phyloP scores from a whole-genome alignment of 2,329 filamentous ascomycete genomes.

The Trichoderma asperellum region DNA sequence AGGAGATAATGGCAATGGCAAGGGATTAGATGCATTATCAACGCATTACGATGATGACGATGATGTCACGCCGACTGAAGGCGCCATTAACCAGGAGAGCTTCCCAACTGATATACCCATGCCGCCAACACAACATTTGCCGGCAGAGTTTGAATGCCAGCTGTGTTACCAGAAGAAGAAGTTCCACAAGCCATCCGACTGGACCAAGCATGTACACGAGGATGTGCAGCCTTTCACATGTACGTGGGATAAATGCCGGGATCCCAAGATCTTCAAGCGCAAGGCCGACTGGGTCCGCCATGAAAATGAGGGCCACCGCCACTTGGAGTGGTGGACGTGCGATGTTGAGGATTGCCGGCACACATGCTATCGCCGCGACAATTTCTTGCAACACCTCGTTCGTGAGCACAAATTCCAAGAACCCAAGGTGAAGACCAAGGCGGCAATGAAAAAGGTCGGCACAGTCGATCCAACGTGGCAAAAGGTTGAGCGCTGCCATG shows the following conservation, averaged over 20 bases:
- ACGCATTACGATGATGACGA: constrained; percentile 61
- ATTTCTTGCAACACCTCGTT: constrained; percentile 90
- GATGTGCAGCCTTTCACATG: constrained; percentile 93
- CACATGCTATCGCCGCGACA: constrained; percentile 84
- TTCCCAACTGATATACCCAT: constrained; percentile 82
- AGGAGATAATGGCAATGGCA: constrained; percentile 10
- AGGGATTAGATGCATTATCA: constrained; percentile 58
- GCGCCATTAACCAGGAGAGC: constrained; percentile 69
- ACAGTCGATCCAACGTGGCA: constrained; percentile 70
- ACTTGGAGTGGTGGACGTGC: constrained; percentile 90
- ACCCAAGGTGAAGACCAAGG: constrained; percentile 77
- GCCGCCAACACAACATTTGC: constrained; percentile 75
- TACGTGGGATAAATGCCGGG: constrained; percentile 80
- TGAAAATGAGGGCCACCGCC: constrained; percentile 87
- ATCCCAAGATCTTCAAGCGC: constrained; percentile 90
- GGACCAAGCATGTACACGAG: constrained; percentile 95
- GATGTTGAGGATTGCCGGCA: constrained; percentile 80
- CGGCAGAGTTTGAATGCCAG: constrained; percentile 87
- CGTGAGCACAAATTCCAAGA: constrained; percentile 87
- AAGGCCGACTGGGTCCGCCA: constrained; percentile 97
- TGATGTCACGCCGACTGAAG: constrained; percentile 70
- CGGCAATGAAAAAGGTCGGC: constrained; percentile 63
- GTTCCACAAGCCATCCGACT: constrained; percentile 89
- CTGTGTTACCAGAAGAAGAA: constrained; percentile 85
- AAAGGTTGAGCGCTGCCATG: constrained; percentile 76